A percentile compares a stretch with the other conserved stretches of the same genome.
Conservation (phyloP, 2,329 filamentous ascomycete genomes). For the Exophiala mesophila region DNA sequence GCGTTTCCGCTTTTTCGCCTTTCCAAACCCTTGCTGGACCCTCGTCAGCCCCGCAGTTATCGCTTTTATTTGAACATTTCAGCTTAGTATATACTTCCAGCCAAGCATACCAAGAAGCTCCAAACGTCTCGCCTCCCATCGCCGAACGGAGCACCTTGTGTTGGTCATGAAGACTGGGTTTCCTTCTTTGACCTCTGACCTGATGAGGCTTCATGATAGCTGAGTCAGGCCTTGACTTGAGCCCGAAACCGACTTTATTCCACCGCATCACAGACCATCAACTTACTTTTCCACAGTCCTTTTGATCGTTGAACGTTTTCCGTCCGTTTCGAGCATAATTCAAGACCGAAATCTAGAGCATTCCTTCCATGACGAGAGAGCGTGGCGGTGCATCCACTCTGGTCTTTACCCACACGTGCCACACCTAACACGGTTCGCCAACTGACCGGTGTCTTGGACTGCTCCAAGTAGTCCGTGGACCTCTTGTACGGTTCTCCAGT, state of each 20-base stretch:
- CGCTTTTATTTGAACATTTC: conserved; percentile 20
- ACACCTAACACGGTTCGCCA: conserved; percentile 1
- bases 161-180: conserved; percentile 16
- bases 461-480: conserved; percentile 1
- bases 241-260: too few relatives aligned
- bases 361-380: conserved; percentile 12
- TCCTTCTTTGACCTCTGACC: conserved; percentile 18
- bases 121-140: conserved; percentile 12
- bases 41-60: conserved; percentile 15
- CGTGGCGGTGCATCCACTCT: conserved; percentile 10
- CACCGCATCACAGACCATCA: too few relatives aligned
- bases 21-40: conserved; percentile 1
- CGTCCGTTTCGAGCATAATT: not conserved
- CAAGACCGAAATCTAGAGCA: conserved; percentile 10
- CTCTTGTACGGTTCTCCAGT: conserved; percentile 5
- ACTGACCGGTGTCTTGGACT: conserved; percentile 3
- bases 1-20: conserved; percentile 7
- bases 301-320: too few relatives aligned
- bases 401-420: not conserved
- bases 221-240: conserved; percentile 8
- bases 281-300: too few relatives aligned
- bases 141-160: conserved; percentile 5
- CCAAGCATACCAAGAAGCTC: conserved; percentile 21
- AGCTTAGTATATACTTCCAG: conserved; percentile 15
- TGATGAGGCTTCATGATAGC: conserved; percentile 25